A percentile compares a stretch with the other conserved stretches of the same genome.
Conservation (phyloP, 306 rosid genomes). For the Hylodesmum podocarpum region DNA sequence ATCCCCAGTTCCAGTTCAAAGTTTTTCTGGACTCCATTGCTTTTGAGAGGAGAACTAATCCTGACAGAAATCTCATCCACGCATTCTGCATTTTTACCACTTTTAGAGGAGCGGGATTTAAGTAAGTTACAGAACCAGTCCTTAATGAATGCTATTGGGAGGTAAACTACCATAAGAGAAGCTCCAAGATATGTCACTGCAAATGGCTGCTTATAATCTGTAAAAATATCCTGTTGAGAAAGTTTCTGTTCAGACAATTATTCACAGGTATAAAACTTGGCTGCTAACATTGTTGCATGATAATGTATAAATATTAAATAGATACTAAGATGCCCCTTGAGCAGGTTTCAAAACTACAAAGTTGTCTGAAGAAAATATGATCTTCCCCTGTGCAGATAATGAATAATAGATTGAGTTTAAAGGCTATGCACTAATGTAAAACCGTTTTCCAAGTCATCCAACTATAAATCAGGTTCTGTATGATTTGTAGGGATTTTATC, state of each 20-base stretch:
- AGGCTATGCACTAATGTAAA: no score
- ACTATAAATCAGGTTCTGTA: no score
- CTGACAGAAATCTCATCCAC: conserved; percentile 43
- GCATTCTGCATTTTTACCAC: conserved; percentile 61
- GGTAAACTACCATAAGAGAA: conserved; percentile 97
- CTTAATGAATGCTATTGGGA: conserved; percentile 93
- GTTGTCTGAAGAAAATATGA: neutral
- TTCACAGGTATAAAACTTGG: conserved; percentile 2
- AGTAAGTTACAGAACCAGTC: conserved; percentile 84
- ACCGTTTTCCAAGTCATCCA: no score
- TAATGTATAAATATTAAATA: neutral
- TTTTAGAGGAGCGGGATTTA: conserved; percentile 65
- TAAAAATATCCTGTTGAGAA: conserved; percentile 72
- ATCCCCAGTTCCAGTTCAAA: conserved; percentile 61
- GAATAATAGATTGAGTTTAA: conserved; percentile 6
- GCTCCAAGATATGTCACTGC: conserved; percentile 98
- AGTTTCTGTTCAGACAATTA: conserved; percentile 28
- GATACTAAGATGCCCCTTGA: neutral
- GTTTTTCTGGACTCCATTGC: conserved; percentile 47
- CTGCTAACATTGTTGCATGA: conserved; percentile 18
- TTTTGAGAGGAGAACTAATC: conserved; percentile 49
- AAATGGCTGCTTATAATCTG: conserved; percentile 94
- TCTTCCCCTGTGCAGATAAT: neutral
- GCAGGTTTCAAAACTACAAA: conserved; percentile 8
- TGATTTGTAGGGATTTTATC: no score